phyloP scores from a whole-genome alignment of 371 early-diverging fungal genomes.

The Mortierella sp. region DNA sequence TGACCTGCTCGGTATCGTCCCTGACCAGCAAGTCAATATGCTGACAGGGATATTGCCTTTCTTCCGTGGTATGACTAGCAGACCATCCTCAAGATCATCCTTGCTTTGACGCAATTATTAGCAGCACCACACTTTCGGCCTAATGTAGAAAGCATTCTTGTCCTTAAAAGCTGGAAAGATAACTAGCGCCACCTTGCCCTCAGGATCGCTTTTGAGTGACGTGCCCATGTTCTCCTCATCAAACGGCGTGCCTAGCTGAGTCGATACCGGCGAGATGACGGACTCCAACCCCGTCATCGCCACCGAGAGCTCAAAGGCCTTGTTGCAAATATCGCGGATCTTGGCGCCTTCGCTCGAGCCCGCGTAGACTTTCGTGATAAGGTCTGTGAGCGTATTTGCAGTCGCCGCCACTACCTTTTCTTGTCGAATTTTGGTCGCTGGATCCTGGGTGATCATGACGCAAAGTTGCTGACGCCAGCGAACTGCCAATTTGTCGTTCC shows the following conservation, averaged over 20 bases:
- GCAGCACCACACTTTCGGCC: constrained; percentile 47
- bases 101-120: constrained; percentile 6
- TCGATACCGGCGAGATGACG: constrained; percentile 54
- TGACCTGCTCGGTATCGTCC: constrained; percentile 6
- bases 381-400: constrained; percentile 34
- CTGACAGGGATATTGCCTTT: constrained; percentile 5
- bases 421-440: constrained; percentile 58
- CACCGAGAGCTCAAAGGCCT: constrained; percentile 61
- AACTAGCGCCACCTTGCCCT: constrained; percentile 35
- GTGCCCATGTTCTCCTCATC: constrained; percentile 38
- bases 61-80: not conserved
- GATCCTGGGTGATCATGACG: constrained; percentile 64
- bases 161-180: constrained; percentile 43
- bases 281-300: constrained; percentile 71
- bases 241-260: constrained; percentile 17
- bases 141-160: constrained; percentile 3
- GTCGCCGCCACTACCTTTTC: constrained; percentile 44
- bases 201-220: constrained; percentile 32
- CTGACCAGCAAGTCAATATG: constrained; percentile 3
- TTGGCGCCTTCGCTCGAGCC: constrained; percentile 55
- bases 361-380: constrained; percentile 39
- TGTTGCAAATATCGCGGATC: constrained; percentile 64
- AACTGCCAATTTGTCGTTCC: constrained; percentile 59
- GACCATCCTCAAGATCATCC: not conserved
- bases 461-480: constrained; percentile 71